Evolutionary conservation across 1,284 basidiomycete species (phyloP), one percentile per base, ranked within the genome.

Genomic region (Uromyces viciae-fabae): DNA sequence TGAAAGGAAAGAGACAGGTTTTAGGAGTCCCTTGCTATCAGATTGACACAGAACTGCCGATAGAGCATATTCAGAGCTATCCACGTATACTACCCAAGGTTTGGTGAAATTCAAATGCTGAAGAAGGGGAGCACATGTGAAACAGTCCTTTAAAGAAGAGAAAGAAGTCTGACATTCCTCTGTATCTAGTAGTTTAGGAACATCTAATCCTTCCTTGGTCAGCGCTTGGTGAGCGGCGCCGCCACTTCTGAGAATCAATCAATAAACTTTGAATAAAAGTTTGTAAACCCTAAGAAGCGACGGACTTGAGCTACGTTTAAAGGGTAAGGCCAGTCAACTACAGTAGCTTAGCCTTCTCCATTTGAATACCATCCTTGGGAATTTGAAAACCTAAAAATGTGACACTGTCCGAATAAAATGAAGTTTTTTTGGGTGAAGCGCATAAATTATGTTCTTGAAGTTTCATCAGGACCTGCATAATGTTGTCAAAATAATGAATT

Each of bases 211-310:
- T 31, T 75, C 36, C 15, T 60, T 68, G 1, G 64, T 78, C 2
- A 69, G 38, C n/a, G n/a, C 0, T 52, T 2, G 14, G 75, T 68
- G 14, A 78, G 43, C 7, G 42, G 40, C 25, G 22, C 31, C 22
- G 43, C 64, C 1, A 66, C 43, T 19, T n/a, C 8, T 8, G 64
- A 78, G 25, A 68, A 78, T 52, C 2, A 4, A 33, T 8, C 2
- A 25, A 69, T 78, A 38, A 69, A 78, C 38, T 38, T n/a, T 36
- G 46, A 22, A 46, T 78, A 66, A 56, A 78, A 78, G 25, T 78
- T 78, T 11, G 25, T 3, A 40, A 56, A 78, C 4, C 75, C 60
- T 8, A 78, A 40, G 22, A 78, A 78, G 22, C 36, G 42, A 36
- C 46, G 8, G 2, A 69, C 4, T 14, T 54, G 25, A 11, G 9